phyloP scores from a whole-genome alignment of 2,329 filamentous ascomycete genomes.

The Calonectria hawksworthii region DNA sequence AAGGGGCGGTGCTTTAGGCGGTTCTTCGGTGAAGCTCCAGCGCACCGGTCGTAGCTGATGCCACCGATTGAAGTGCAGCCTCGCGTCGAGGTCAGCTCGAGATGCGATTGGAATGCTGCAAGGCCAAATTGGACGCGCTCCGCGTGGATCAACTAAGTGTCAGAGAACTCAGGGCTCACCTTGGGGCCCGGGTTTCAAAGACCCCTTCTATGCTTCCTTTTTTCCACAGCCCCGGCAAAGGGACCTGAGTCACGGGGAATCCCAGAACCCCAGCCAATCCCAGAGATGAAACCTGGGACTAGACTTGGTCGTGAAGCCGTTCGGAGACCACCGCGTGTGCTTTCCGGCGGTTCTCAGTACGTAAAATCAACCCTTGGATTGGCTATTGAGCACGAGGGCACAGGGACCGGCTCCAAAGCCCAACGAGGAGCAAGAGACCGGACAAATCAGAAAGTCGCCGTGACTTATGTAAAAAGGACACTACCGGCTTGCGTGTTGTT shows the following conservation, averaged over 20 bases:
- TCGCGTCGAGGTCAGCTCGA: not conserved
- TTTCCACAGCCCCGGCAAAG: conserved; percentile 15
- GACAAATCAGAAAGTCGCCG: conserved; percentile 40
- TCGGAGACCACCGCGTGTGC: conserved; percentile 42
- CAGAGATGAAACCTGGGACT: conserved; percentile 40
- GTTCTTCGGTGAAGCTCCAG: conserved; percentile 23
- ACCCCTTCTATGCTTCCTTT: conserved; percentile 14
- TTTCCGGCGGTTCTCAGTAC: conserved; percentile 42
- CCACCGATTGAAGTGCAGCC: not conserved
- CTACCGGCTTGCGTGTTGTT: conserved; percentile 42
- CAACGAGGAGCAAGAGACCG: not conserved
- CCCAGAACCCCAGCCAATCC: conserved; percentile 35
- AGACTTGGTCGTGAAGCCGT: conserved; percentile 32
- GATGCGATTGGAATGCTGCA: conserved; percentile 14
- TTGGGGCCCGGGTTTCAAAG: conserved; percentile 2
- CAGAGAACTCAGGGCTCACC: conserved; percentile 1
- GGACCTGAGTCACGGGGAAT: conserved; percentile 7
- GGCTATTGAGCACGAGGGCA: conserved; percentile 32
- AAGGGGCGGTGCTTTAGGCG: conserved; percentile 14
- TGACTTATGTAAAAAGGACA: conserved; percentile 30
- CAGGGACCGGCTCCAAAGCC: conserved; percentile 35
- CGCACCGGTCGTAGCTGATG: conserved; percentile 23
- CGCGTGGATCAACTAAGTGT: conserved; percentile 1
- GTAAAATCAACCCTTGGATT: conserved; percentile 47
- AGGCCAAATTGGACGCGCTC: not conserved